Evolutionary conservation across 441 rosid species (phyloP), one percentile per base, ranked within the genome.

Genomic region (Bocquillonia castaneifolia): DNA sequence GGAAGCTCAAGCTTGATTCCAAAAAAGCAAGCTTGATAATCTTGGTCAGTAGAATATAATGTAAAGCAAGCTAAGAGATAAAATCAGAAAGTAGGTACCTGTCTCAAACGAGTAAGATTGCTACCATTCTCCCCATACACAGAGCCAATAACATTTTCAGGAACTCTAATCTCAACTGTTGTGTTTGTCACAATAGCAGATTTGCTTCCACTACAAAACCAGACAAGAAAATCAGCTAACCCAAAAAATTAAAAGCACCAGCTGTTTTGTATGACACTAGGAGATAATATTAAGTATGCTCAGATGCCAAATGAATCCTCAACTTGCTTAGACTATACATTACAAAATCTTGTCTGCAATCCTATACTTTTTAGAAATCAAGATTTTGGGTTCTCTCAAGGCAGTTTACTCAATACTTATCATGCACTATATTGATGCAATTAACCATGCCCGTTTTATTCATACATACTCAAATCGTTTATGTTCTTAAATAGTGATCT

Each of bases 161-260:
- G 96, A 63, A 93, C 83, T 66, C 78, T 70, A 53, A 91, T 89
- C 83, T 93, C 97, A 2, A 93, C 84, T 6, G 93, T 86, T 64
- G 96, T 84, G 75, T 89, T 91, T 60, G 96, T 91, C 68, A 93
- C 95, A 55, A 84, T 74, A 54, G 91, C 96, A 61, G 92, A 80
- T 81, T 74, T 89, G 68, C 80, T 83, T 75, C 92, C 89, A 81
- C 97, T 89, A 84, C 69, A 83, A 66, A 72, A 45, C 51, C 66
- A 77, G 45, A 74, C 40, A 48, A 42, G 69, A n/a, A 66, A 63
- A 14, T 66, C 25, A 57, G 51, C 67, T 59, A 68, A n/a, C n/a
- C 52, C 14, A n/a, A 42, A 63, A 22, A 44, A n/a, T 48, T 36
- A 37, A 45, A 55, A 17, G 0, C 18, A 6, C 10, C 55, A 37